A percentile compares a stretch with the other conserved stretches of the same genome.
These are phyloP conservation scores for Dactylellina parvicollis DNA, from an alignment of 2,329 filamentous ascomycete species.

Conservation along the genomic window DNA sequence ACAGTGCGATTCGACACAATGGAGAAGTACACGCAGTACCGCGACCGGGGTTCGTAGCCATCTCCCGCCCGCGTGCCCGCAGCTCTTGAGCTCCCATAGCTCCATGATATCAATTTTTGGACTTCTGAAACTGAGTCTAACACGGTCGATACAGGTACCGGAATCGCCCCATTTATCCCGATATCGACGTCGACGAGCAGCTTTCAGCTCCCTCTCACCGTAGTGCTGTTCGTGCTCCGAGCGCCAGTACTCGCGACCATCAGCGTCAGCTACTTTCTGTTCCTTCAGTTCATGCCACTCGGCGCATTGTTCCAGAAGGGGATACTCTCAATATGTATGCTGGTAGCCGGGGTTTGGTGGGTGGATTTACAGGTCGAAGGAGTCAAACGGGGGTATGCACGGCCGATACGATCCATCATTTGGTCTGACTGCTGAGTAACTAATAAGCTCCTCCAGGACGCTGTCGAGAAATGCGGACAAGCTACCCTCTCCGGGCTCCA, in stretches of 20 bases:
- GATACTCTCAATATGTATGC: constrained; percentile 85
- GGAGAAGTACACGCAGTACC: constrained; percentile 95
- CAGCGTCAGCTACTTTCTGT: constrained; percentile 75
- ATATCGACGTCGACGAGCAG: constrained; percentile 73
- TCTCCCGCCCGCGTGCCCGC: background rate
- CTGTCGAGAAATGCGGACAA: constrained; percentile 77
- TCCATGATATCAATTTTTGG: too few species aligned
- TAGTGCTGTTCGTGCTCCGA: constrained; percentile 80
- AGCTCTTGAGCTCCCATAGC: background rate
- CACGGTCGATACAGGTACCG: constrained; percentile 74
- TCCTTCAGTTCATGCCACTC: constrained; percentile 83
- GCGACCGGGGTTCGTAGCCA: constrained; percentile 76
- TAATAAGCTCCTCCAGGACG: constrained; percentile 63
- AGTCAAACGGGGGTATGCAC: constrained; percentile 81
- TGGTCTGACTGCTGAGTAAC: background rate
- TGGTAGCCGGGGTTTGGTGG: constrained; percentile 95
- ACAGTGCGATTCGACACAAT: constrained; percentile 64
- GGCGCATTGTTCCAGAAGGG: constrained; percentile 78
- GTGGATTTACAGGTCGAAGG: constrained; percentile 97
- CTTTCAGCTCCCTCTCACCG: constrained; percentile 72
- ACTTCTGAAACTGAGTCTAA: too few species aligned
- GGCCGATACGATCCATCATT: too few species aligned
- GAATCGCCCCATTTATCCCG: constrained; percentile 94
- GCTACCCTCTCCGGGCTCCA: constrained; percentile 81
- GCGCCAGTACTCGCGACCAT: constrained; percentile 79